Conservation (phyloP, 805 yeast species). For the Pichia sporocuriosa region DNA sequence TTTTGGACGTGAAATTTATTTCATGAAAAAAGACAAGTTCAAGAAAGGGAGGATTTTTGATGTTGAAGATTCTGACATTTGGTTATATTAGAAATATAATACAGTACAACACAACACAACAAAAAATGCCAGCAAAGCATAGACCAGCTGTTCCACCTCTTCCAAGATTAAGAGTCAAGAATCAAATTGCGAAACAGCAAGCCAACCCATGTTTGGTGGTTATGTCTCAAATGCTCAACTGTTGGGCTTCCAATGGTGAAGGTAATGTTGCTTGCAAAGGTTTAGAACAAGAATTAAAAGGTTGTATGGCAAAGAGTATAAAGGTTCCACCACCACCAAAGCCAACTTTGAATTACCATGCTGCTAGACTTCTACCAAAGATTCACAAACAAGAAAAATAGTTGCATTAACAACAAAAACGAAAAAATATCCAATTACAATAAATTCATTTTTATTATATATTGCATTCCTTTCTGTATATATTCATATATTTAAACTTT, state of each 20-base stretch:
- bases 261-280: conserved; percentile 60
- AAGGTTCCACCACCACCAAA: conserved; percentile 32
- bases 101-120: not conserved
- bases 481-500: too few species aligned
- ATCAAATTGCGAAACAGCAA: conserved; percentile 48
- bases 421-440: too few species aligned
- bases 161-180: conserved; percentile 65
- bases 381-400: conserved; percentile 34
- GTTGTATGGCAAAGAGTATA: conserved; percentile 53
- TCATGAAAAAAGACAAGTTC: too few species aligned
- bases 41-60: too few species aligned
- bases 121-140: conserved; percentile 10
- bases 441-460: too few species aligned
- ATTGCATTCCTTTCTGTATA: too few species aligned
- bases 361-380: conserved; percentile 49
- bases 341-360: conserved; percentile 49
- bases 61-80: not conserved
- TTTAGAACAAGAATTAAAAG: conserved; percentile 63
- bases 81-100: not conserved
- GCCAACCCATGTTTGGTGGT: conserved; percentile 71
- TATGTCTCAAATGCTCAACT: conserved; percentile 79
- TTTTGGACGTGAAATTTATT: too few species aligned
- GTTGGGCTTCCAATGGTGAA: conserved; percentile 96
- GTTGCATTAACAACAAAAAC: not conserved
- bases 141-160: conserved; percentile 53